These are phyloP conservation scores for Erythrophleum ivorense DNA, from an alignment of 331 rosid species.

Conservation along the genomic window DNA sequence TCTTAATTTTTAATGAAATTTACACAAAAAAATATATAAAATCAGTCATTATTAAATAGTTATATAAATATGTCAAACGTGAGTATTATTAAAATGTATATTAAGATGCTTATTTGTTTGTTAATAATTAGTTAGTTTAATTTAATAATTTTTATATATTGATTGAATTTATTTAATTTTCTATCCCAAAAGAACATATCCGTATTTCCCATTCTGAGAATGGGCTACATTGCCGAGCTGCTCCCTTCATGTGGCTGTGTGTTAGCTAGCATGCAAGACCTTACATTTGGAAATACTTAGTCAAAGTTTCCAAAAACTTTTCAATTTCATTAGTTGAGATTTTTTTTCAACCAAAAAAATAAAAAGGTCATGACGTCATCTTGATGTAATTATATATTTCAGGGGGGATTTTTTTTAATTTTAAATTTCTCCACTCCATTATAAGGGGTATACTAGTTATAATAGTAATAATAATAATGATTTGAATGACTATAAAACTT, in stretches of 20 bases:
- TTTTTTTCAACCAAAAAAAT: no score
- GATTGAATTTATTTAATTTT: not conserved
- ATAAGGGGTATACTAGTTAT: no score
- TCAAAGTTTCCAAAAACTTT: constrained; percentile 5
- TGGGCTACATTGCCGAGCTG: constrained; percentile 6
- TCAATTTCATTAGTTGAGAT: not conserved
- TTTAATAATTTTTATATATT: not conserved
- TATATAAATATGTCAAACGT: not conserved
- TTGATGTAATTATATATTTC: constrained; percentile 27
- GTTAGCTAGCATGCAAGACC: not conserved
- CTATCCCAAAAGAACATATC: not conserved
- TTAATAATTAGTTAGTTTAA: not conserved
- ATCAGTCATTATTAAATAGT: not conserved
- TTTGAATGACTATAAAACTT: not conserved
- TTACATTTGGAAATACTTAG: not conserved
- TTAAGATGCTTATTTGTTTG: not conserved
- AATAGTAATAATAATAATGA: not conserved
- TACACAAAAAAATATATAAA: no score
- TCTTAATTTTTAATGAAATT: no score
- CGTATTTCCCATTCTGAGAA: constrained; percentile 15
- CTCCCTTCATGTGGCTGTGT: constrained; percentile 2
- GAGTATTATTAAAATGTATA: not conserved
- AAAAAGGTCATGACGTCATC: constrained; percentile 30
- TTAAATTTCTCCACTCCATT: not conserved
- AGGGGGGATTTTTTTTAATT: not conserved